These are phyloP conservation scores for Talaromyces islandicus DNA, from an alignment of 2,329 filamentous ascomycete genomes.

Conservation along the genomic window DNA sequence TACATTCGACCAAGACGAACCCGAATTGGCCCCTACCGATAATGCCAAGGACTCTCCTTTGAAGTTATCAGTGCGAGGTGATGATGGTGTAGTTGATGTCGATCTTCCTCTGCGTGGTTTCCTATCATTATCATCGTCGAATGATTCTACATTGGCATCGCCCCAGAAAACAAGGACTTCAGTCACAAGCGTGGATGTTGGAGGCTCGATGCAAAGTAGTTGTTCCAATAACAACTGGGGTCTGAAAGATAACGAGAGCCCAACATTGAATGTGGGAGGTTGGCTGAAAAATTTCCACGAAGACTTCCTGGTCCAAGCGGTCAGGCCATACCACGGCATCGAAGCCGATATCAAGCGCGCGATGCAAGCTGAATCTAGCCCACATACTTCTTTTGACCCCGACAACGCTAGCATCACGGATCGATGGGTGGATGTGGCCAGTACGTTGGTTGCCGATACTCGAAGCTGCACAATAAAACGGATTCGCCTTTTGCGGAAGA, in stretches of 20 bases:
- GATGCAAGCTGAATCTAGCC: slow-evolving; percentile 51
- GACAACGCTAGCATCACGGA: slow-evolving; percentile 25
- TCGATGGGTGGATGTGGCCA: slow-evolving; percentile 53
- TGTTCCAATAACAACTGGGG: slow-evolving; percentile 27
- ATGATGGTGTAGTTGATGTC: slow-evolving; percentile 57
- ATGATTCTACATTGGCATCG: slow-evolving; percentile 38
- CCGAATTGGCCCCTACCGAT: slow-evolving; percentile 22
- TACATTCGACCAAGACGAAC: slow-evolving; percentile 19
- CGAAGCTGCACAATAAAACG: slow-evolving; percentile 51
- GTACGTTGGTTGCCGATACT: slow-evolving; percentile 52
- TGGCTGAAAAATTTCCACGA: slow-evolving; percentile 54
- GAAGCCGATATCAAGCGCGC: slow-evolving; percentile 51
- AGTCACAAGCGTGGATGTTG: slow-evolving; percentile 47
- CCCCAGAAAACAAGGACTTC: slow-evolving; percentile 41
- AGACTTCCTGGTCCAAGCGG: slow-evolving; percentile 55
- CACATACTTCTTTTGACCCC: slow-evolving; percentile 25
- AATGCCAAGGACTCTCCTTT: slow-evolving; percentile 40
- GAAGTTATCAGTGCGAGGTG: slow-evolving; percentile 51
- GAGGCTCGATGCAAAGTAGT: slow-evolving; percentile 40
- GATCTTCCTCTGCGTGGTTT: slow-evolving; percentile 51
- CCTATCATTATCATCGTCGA: slow-evolving; percentile 41
- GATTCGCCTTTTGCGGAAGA: slow-evolving; percentile 46
- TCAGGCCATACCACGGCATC: slow-evolving; percentile 48
- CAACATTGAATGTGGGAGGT: slow-evolving; percentile 51
- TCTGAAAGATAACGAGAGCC: slow-evolving; percentile 35